These are phyloP conservation scores for Boletellus deceptivus DNA, from an alignment of 1,284 basidiomycete species.

Conservation along the genomic window DNA sequence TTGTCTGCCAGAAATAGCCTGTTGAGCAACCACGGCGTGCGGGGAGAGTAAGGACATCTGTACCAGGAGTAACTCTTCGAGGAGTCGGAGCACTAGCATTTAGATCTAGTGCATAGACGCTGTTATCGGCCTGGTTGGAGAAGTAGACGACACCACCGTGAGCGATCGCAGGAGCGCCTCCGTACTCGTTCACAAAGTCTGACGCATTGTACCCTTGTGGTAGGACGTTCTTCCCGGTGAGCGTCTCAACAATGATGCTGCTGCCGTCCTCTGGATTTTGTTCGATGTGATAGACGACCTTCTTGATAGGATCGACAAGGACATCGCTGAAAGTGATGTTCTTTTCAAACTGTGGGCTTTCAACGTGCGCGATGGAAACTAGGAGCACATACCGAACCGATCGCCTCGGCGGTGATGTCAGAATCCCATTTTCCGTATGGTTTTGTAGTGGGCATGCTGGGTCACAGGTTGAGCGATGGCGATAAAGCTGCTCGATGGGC, in stretches of 20 bases:
- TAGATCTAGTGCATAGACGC: neutral
- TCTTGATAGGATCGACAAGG: neutral
- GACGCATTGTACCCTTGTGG: neutral
- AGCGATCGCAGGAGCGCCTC: neutral
- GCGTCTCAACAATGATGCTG: neutral
- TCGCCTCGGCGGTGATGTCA: neutral
- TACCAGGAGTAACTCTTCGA: neutral
- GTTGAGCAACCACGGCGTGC: neutral
- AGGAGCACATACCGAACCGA: neutral
- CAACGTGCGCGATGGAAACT: neutral
- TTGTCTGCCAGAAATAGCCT: neutral
- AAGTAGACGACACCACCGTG: neutral
- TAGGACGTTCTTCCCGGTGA: neutral
- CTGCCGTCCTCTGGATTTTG: neutral
- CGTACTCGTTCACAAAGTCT: neutral
- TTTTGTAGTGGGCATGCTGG: neutral
- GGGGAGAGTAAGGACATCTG: neutral
- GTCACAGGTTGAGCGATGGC: neutral
- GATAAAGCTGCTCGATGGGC: neutral
- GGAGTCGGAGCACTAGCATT: neutral
- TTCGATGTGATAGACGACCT: neutral
- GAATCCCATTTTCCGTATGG: neutral
- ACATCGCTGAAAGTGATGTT: neutral
- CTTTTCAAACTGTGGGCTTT: neutral
- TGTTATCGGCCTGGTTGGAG: neutral